phyloP scores from a whole-genome alignment of 2,329 filamentous ascomycete genomes.

The Aureobasidium zeae region DNA sequence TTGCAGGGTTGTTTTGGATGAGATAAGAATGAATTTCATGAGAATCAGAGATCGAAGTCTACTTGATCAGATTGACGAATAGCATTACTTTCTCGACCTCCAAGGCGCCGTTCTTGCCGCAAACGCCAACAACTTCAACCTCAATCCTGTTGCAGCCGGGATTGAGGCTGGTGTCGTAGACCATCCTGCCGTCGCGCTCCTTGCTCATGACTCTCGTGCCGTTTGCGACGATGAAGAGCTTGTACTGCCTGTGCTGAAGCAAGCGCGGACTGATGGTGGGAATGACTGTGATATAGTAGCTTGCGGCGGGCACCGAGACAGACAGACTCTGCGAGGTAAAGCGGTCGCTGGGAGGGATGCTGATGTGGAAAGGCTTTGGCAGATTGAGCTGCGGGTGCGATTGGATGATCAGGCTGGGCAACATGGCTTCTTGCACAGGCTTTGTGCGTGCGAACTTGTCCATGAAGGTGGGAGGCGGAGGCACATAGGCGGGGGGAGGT shows the following conservation, averaged over 20 bases:
- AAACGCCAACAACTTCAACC: constrained; percentile 65
- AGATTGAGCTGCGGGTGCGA: constrained; percentile 59
- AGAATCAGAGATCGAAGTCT: neutral
- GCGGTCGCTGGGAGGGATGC: constrained; percentile 55
- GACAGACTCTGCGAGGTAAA: constrained; percentile 64
- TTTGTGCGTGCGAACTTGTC: constrained; percentile 26
- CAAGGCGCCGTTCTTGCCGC: constrained; percentile 38
- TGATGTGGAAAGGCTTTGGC: constrained; percentile 50
- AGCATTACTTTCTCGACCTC: constrained; percentile 73
- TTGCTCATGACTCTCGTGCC: constrained; percentile 48
- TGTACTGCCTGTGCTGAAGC: constrained; percentile 56
- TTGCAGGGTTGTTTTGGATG: no score
- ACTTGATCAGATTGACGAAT: constrained; percentile 53
- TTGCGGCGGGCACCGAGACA: constrained; percentile 56
- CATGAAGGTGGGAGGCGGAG: constrained; percentile 17
- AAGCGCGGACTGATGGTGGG: constrained; percentile 50
- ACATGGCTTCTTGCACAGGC: constrained; percentile 50
- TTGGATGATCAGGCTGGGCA: constrained; percentile 55
- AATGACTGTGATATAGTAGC: constrained; percentile 62
- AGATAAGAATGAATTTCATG: neutral
- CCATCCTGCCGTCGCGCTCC: constrained; percentile 48
- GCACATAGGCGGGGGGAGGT: constrained; percentile 19
- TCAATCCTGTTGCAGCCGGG: constrained; percentile 70
- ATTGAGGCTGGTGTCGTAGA: constrained; percentile 65
- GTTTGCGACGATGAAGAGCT: constrained; percentile 65